Evolutionary conservation across 2,329 filamentous ascomycete genomes (phyloP).

Genomic region (Blastomyces silverae): DNA sequence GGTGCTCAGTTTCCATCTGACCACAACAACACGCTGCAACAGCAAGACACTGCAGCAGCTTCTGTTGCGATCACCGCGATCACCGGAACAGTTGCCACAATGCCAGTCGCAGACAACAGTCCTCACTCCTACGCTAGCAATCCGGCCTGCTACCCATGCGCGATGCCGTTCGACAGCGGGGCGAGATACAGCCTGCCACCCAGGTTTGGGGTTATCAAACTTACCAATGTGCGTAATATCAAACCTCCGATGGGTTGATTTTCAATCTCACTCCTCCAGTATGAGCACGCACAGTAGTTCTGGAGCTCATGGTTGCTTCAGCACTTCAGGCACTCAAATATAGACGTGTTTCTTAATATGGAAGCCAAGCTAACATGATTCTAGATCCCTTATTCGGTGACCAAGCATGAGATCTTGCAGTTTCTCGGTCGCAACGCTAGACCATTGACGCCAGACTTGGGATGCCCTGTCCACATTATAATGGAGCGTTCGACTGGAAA

Average conservation of each 20-base stretch:
- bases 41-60: background rate
- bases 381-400: conserved; percentile 48
- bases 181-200: conserved; percentile 23
- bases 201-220: conserved; percentile 31
- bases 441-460: conserved; percentile 34
- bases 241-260: background rate
- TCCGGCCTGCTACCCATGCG: conserved; percentile 20
- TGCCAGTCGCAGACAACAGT: background rate
- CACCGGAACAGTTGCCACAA: background rate
- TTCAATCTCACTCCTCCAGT: background rate
- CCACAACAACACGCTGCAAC: background rate
- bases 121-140: conserved; percentile 12
- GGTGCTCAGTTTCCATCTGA: conserved; percentile 8
- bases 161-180: conserved; percentile 29
- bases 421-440: conserved; percentile 42
- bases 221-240: conserved; percentile 32
- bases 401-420: conserved; percentile 44
- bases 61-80: no score
- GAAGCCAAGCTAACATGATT: conserved; percentile 15
- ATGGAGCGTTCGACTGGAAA: conserved; percentile 54
- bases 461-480: conserved; percentile 49
- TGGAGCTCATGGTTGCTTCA: background rate
- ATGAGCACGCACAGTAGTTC: background rate
- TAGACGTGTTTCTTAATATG: background rate
- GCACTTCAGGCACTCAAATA: background rate